Evolutionary conservation across 305 asterid genomes (phyloP), one percentile per base, ranked within the genome.

Genomic region (Solanum aculeatissimum): DNA sequence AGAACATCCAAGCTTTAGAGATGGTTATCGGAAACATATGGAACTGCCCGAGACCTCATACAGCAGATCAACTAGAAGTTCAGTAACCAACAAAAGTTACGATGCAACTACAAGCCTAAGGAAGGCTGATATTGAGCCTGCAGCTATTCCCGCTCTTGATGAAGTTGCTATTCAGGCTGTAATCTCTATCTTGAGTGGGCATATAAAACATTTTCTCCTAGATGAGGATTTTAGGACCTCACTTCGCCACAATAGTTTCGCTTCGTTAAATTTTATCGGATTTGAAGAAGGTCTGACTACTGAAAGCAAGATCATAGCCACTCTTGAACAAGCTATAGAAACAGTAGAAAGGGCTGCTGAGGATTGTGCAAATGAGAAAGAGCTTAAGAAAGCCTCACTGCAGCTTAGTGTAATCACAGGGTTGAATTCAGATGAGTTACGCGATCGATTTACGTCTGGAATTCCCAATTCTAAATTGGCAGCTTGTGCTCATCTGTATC

Each of bases 331-430:
- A 85, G 98, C 98, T 18, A 89, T 94, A 27, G 98, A 95, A 80
- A 87, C 69, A 81, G 94, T 89, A 15, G 98, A 95, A 87, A 89
- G 90, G 84, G 94, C 93, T 45, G 92, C 89, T 3, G 95, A 92
- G 86, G 92, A 91, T 75, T 84, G 74, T 32, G 87, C 89, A 43
- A 86, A 86, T 69, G 68, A 88, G 23, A 92, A 90, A 86, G 97
- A 92, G 77, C 77, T 95, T 92, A 95, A 91, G 77, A 92, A 89
- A 85, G 97, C 98, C 72, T 91, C 97, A n/a, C 71, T 95, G 40
- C 94, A 91, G 91, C 98, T 94, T 42, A 95, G 98, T 89, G 96
- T 95, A 10, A 93, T 95, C 57, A 92, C 98, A 3, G 98, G 98
- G n/a, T 74, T 95, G 80, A 94, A 88, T 85, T 87, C 93, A 27